Evolutionary conservation across 1,139 yeast genomes (phyloP), one percentile per base, ranked within the genome.

Genomic region (Scheffersomyces segobiensis): DNA sequence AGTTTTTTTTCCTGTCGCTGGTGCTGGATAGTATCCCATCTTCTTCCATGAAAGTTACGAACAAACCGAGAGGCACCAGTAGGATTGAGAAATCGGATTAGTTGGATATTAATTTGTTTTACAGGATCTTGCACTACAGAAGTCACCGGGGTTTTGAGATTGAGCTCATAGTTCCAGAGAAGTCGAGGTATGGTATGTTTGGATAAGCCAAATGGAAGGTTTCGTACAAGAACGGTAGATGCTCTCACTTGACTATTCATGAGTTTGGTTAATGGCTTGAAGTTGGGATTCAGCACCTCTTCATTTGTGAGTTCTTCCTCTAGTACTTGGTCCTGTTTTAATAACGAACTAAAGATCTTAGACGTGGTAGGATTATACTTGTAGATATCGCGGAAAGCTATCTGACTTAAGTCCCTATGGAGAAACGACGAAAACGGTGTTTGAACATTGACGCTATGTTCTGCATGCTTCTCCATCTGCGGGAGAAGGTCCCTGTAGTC

Each of bases 61-160:
- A 82, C 84, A 62, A 87, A 85, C 54, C 88, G 68, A 46, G 64
- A 67, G 0, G 93, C 88, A 62, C 84, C 85, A 3, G 72, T 68
- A n/a, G 66, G 67, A 60, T 78, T 77, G 17, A 75, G 74, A 66
- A 89, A 88, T 53, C 83, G 71, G 5, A 88, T 70, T 14, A 87
- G 69, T 19, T 67, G 68, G 5, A 70, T 52, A 51, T 73, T 72
- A 1, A 66, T 61, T 57, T 74, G 81, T 14, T 64, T 63, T 19
- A 67, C 56, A 0, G 78, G 72, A 60, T 79, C 76, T 14, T 64
- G 64, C 2, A 68, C 55, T 0, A 80, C 64, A 0, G 70, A 67
- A 18, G 70, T 69, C 46, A 72, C 62, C 7, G 68, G 57, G 24
- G 63, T 17, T 60, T 56, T 32, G 55, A 46, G 67, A 4, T 71